Evolutionary conservation across 2,329 filamentous ascomycete genomes (phyloP).

Genomic region (Aspergillus amoenus): DNA sequence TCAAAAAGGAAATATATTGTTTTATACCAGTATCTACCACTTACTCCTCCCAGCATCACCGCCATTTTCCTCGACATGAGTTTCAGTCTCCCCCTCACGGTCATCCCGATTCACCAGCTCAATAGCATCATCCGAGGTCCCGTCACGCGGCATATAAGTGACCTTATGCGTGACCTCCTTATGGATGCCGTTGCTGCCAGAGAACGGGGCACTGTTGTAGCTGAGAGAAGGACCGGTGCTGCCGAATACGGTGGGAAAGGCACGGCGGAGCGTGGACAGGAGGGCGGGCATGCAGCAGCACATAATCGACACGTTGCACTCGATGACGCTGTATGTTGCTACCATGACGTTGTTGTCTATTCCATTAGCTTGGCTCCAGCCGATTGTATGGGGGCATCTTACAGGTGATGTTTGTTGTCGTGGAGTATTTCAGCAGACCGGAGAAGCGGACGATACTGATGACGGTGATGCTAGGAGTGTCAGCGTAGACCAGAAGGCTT

Average conservation of each 20-base stretch:
- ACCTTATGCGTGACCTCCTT: not conserved
- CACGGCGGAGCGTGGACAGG: not conserved
- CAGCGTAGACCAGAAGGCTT: not conserved
- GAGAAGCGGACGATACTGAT: slow-evolving; percentile 2
- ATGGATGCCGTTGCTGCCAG: not conserved
- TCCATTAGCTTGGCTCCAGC: not conserved
- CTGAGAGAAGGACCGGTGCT: not conserved
- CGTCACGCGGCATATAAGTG: not conserved
- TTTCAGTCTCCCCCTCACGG: too few species aligned
- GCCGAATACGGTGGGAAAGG: not conserved
- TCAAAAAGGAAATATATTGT: too few species aligned
- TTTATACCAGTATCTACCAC: too few species aligned
- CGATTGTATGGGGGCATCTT: too few species aligned
- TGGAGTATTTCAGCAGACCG: not conserved
- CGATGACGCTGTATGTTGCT: not conserved
- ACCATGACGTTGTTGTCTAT: slow-evolving; percentile 6
- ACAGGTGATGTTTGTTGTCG: not conserved
- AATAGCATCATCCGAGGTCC: not conserved
- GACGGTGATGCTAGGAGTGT: not conserved
- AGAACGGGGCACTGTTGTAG: not conserved
- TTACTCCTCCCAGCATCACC: too few species aligned
- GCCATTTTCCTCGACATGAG: too few species aligned
- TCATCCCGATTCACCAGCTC: not conserved
- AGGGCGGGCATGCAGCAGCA: slow-evolving; percentile 5
- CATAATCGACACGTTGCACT: slow-evolving; percentile 2